Evolutionary conservation across 257 asterid species (phyloP), one percentile per base, ranked within the genome.

Genomic region (Nicotiana noctiflora): DNA sequence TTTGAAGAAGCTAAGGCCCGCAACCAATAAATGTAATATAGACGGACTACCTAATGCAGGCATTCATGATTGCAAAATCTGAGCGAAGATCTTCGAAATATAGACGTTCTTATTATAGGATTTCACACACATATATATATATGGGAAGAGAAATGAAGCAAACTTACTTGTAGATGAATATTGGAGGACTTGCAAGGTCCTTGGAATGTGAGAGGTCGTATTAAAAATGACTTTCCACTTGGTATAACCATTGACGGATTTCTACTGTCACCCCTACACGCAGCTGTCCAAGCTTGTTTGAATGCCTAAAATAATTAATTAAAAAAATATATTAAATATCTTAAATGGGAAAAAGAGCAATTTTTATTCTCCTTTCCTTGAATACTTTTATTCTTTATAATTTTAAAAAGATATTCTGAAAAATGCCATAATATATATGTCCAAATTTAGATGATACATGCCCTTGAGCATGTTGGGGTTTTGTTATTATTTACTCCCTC

Each of bases 111-210:
- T 49, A 9, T 49, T 49, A 2, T 49, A 49, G 4, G 53, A 49
- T 0, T 49, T 37, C 10, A 37, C 8, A 37, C 5, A 34, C 5
- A 6, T 25, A 25, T 6, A 29, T 29, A 29, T 29, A 29, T 29
- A 29, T 25, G 27, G 27, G 27, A 25, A 25, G 27, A 25, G 27
- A 25, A 25, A 8, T 6, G 76, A 68, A 68, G 29, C 14, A 2
- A 6, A 70, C 65, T 66, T 67, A 78, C 85, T 61, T 57, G 25
- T 40, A 82, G 14, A 17, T 46, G 61, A 37, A 82, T 49, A 44
- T 4, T 29, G 9, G 25, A 12, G 40, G 82, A 27, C n/a, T 78
- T 66, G 56, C 85, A 82, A 44, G 85, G 85, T 12, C 85, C 85
- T 67, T 57, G 56, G 17, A 82, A 82, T n/a, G 53, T 59, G 18